phyloP scores from a whole-genome alignment of 164 flowering plant genomes.

The Euptelea pleiosperma region DNA sequence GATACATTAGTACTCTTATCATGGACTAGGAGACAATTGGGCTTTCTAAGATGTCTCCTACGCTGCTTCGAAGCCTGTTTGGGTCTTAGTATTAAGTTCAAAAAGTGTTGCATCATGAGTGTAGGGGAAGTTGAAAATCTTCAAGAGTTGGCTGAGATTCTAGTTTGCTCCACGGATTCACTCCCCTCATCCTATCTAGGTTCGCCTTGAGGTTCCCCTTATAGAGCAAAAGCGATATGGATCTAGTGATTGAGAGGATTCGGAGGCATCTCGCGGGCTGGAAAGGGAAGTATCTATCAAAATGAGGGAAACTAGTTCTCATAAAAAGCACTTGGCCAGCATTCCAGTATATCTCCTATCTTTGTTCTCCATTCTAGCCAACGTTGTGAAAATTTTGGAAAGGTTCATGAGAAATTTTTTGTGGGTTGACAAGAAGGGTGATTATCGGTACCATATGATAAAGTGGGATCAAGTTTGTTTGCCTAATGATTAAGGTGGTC shows the following conservation, averaged over 20 bases:
- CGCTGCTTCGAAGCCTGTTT: background rate
- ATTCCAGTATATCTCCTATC: background rate
- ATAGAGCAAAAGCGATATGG: too few species aligned
- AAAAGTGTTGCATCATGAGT: background rate
- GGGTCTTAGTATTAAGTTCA: background rate
- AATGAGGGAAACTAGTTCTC: background rate
- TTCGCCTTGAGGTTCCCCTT: too few species aligned
- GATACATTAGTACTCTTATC: background rate
- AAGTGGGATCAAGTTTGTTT: background rate
- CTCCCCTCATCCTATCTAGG: background rate
- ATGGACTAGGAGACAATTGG: background rate
- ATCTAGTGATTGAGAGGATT: too few species aligned
- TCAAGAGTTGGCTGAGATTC: too few species aligned
- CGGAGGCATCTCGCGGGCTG: too few species aligned
- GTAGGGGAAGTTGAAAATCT: too few species aligned
- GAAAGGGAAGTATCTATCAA: background rate
- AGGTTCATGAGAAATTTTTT: background rate
- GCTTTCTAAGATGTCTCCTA: background rate
- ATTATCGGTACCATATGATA: background rate
- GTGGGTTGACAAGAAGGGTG: background rate
- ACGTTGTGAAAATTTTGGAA: background rate
- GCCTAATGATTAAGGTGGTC: background rate
- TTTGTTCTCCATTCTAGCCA: background rate
- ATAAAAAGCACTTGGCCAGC: background rate
- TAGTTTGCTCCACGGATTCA: background rate